These are phyloP conservation scores for Zymoseptoria passerinii DNA, from an alignment of 2,329 filamentous ascomycete genomes.

Conservation along the genomic window DNA sequence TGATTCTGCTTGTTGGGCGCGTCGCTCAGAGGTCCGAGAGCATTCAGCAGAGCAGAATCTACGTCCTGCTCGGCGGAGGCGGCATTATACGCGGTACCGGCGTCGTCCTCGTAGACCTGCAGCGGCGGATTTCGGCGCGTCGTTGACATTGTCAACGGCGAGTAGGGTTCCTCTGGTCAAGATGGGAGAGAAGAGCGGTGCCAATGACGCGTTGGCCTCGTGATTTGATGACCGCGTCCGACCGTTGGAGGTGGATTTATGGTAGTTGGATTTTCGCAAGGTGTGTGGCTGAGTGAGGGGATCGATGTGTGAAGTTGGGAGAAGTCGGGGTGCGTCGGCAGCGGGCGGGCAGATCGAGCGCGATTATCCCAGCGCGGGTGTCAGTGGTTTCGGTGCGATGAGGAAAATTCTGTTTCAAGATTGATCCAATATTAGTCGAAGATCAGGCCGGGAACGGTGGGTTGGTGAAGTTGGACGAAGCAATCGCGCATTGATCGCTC, in stretches of 20 bases:
- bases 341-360: background rate
- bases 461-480: background rate
- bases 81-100: constrained; percentile 21
- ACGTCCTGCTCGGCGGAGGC: constrained; percentile 37
- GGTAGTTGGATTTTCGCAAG: background rate
- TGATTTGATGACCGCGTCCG: background rate
- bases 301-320: background rate
- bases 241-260: background rate
- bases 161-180: background rate
- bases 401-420: background rate
- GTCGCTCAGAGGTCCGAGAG: constrained; percentile 36
- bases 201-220: background rate
- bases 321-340: background rate
- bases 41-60: constrained; percentile 45
- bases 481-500: background rate
- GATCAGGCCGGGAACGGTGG: background rate
- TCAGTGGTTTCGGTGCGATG: background rate
- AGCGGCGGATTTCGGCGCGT: constrained; percentile 47
- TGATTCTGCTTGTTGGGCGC: constrained; percentile 52
- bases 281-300: background rate
- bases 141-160: constrained; percentile 27
- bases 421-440: background rate
- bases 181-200: background rate
- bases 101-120: constrained; percentile 52
- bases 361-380: background rate